A percentile compares a stretch with the other conserved stretches of the same genome.
These are phyloP conservation scores for Proteromonas lacertae DNA, from an alignment of 352 stramenopile species.

Conservation along the genomic window DNA sequence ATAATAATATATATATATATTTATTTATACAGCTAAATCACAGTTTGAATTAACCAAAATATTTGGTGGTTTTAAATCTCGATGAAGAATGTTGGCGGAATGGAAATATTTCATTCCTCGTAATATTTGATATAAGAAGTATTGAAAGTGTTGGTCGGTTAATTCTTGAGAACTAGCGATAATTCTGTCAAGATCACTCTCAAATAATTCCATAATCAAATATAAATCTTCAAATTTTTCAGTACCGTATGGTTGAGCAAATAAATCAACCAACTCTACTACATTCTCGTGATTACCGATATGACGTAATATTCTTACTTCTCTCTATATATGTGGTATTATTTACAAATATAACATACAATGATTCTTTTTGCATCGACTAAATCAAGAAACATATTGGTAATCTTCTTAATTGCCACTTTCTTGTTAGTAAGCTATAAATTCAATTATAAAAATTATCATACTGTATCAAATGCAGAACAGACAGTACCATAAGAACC, in stretches of 20 bases:
- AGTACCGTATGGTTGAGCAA: slow-evolving; percentile 7
- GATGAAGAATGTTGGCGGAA: slow-evolving; percentile 71
- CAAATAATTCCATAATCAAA: slow-evolving; percentile 49
- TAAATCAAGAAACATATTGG: slow-evolving; percentile 46
- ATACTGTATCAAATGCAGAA: slow-evolving; percentile 44
- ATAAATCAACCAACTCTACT: slow-evolving; percentile 23
- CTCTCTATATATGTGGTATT: slow-evolving; percentile 30
- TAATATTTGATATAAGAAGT: slow-evolving; percentile 83
- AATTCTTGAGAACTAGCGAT: slow-evolving; percentile 53
- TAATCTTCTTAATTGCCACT: slow-evolving; percentile 73
- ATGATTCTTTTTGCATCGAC: slow-evolving; percentile 96
- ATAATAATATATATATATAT: no score
- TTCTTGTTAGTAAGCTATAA: slow-evolving; percentile 11
- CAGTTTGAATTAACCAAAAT: slow-evolving; percentile 31
- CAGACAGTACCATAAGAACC: slow-evolving; percentile 62
- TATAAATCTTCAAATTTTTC: slow-evolving; percentile 33
- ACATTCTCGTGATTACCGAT: slow-evolving; percentile 56
- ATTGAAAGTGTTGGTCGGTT: slow-evolving; percentile 51
- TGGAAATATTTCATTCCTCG: slow-evolving; percentile 78
- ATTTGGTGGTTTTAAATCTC: slow-evolving; percentile 57
- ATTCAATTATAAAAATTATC: slow-evolving; percentile 1
- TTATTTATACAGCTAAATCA: slow-evolving; percentile 14
- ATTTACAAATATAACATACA: slow-evolving; percentile 20
- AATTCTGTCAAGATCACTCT: slow-evolving; percentile 49
- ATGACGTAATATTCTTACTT: slow-evolving; percentile 59